These are phyloP conservation scores for Vitis cinerea DNA, from an alignment of 164 flowering plant species.

Conservation along the genomic window DNA sequence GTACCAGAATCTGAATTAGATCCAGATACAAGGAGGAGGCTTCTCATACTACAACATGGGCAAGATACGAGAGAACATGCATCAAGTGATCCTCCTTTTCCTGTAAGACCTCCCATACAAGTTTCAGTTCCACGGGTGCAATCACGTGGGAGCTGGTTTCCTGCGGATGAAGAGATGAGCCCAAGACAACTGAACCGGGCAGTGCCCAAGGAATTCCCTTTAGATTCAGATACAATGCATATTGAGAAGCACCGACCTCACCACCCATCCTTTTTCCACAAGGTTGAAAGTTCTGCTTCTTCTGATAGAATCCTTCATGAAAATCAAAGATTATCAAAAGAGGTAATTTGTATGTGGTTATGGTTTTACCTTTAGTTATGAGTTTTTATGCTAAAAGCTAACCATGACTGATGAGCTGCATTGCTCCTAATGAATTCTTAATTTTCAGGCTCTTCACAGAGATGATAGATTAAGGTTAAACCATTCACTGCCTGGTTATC, in stretches of 20 bases:
- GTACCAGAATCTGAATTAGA: constrained; percentile 98
- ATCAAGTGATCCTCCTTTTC: constrained; percentile 64
- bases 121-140: constrained; percentile 50
- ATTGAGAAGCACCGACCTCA: constrained; percentile 54
- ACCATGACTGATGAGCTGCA: background rate
- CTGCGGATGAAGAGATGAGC: constrained; percentile 71
- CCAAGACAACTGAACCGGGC: constrained; percentile 46
- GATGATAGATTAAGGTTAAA: constrained; percentile 58
- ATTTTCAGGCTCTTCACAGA: constrained; percentile 58
- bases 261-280: constrained; percentile 55
- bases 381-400: background rate
- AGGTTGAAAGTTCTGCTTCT: constrained; percentile 45
- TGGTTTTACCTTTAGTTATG: background rate
- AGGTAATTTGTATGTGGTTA: constrained; percentile 42
- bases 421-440: constrained; percentile 4
- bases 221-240: constrained; percentile 50
- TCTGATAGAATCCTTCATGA: constrained; percentile 58
- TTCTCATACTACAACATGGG: constrained; percentile 96
- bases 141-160: constrained; percentile 63
- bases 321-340: constrained; percentile 60
- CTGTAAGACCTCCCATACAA: constrained; percentile 62
- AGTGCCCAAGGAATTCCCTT: constrained; percentile 56
- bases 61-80: constrained; percentile 73
- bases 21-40: constrained; percentile 97
- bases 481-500: constrained; percentile 36